These are phyloP conservation scores for Fusarium agapanthi DNA, from an alignment of 2,329 filamentous ascomycete genomes.

Conservation along the genomic window DNA sequence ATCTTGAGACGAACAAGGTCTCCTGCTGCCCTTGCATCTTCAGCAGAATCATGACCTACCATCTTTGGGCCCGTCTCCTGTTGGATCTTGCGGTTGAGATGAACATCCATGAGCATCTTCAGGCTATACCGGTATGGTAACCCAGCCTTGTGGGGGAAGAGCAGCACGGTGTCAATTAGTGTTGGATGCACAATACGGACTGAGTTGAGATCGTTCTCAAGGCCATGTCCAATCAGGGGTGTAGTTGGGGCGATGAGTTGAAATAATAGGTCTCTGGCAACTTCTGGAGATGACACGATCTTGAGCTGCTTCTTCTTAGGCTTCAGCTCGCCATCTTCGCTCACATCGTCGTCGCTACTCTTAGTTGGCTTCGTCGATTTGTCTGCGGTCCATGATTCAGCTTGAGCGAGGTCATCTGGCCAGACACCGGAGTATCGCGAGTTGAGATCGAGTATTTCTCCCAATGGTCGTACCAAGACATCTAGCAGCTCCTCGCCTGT, in stretches of 20 bases:
- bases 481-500: constrained; percentile 79
- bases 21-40: constrained; percentile 89
- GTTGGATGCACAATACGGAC: constrained; percentile 84
- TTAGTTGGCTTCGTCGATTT: constrained; percentile 38
- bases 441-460: constrained; percentile 89
- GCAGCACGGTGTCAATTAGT: constrained; percentile 84
- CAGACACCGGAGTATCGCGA: constrained; percentile 90
- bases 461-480: constrained; percentile 83
- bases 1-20: constrained; percentile 82
- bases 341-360: constrained; percentile 37
- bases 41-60: constrained; percentile 86
- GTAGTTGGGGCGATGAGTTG: constrained; percentile 78
- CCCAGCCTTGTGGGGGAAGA: constrained; percentile 81
- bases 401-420: constrained; percentile 77
- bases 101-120: constrained; percentile 74
- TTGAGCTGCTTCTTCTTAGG: constrained; percentile 60
- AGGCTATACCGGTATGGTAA: constrained; percentile 81
- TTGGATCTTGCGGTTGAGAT: constrained; percentile 82
- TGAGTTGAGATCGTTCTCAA: constrained; percentile 94
- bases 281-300: constrained; percentile 78
- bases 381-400: constrained; percentile 61
- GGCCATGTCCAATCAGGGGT: constrained; percentile 88
- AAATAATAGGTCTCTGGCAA: constrained; percentile 81
- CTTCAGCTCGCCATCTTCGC: constrained; percentile 43
- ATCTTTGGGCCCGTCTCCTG: constrained; percentile 62